Base-by-base conservation (phyloP, 805 yeast genomes). In the Hanseniaspora singularis region DNA sequence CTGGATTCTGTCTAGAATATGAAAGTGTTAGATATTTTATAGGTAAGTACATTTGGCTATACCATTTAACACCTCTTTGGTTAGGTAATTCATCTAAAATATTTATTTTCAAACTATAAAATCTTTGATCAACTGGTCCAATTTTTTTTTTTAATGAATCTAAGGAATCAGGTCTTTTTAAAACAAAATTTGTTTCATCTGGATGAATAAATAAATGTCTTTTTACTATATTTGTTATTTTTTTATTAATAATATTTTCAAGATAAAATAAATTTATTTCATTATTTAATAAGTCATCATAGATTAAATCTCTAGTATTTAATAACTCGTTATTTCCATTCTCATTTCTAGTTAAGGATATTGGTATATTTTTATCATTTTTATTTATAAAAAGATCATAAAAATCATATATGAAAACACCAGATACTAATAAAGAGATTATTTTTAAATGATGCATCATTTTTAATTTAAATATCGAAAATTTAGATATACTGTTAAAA, bases 191-290 rank as follows among this genome's bases (percentile, higher is more conserved):
- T 4, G 19, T 16, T 7, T 36, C 39, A 14, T 39, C 34, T 5
- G 33, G 33, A 20, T 39, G 27, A 3, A 39, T 3, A 30, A 39
- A 39, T 14, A 39, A 7, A n/a, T 39, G 34, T 15, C 27, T 30
- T 39, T 28, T 39, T 10, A 39, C 6, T n/a, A 20, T 4, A 5
- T 7, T 14, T 10, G 30, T 30, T 39, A 44, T 19, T 24, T 31
- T 36, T 27, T 31, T 36, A 9, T 23, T 15, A 9, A 36, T 34
- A 8, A 37, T 31, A 15, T 27, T 26, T 6, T 44, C 41, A 8
- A 44, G 23, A 32, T 44, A 44, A 26, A 30, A 44, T 7, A 44
- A 22, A 16, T 44, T 44, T 11, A 44, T 44, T 11, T 30, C 37
- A 11, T 37, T 37, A 16, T 44, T 38, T 14, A 44, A 11, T 4